Conservation (phyloP, 306 rosid species). For the Oemleria cerasiformis region DNA sequence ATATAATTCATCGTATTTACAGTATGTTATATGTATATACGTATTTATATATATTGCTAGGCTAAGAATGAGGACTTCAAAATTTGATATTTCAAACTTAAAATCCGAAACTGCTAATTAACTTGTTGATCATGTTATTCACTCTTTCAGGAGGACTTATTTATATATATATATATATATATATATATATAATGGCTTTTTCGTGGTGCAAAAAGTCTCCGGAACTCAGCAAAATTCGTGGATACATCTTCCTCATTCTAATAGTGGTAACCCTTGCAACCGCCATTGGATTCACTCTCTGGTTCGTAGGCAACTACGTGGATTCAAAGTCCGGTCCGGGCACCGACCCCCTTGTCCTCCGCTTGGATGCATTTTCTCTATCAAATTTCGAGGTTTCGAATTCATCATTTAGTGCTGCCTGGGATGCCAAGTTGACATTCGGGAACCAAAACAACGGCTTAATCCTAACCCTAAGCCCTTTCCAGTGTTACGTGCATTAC, state of each 20-base stretch:
- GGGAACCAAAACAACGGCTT: conserved; percentile 37
- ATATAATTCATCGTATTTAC: no score
- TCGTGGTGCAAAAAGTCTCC: conserved; percentile 19
- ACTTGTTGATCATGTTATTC: no score
- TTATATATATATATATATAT: not conserved
- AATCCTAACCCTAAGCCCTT: conserved; percentile 24
- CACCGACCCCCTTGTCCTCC: conserved; percentile 27
- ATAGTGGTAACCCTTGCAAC: conserved; percentile 22
- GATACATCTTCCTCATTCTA: conserved; percentile 15
- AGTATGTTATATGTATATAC: no score
- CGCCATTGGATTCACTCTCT: conserved; percentile 13
- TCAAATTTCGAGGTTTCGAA: conserved; percentile 16
- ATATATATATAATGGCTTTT: conserved; percentile 17
- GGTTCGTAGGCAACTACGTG: conserved; percentile 27
- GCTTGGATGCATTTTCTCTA: conserved; percentile 21
- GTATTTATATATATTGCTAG: not conserved
- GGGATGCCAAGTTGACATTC: conserved; percentile 33
- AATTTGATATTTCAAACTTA: no score
- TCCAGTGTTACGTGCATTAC: conserved; percentile 35
- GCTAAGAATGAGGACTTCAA: not conserved
- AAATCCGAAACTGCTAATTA: no score
- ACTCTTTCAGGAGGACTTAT: not conserved
- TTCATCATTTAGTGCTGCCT: conserved; percentile 22
- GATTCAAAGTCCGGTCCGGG: conserved; percentile 37
- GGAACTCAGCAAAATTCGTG: conserved; percentile 7